Evolutionary conservation across 1,284 basidiomycete genomes (phyloP).

Genomic region (Fomitopsis palustris): DNA sequence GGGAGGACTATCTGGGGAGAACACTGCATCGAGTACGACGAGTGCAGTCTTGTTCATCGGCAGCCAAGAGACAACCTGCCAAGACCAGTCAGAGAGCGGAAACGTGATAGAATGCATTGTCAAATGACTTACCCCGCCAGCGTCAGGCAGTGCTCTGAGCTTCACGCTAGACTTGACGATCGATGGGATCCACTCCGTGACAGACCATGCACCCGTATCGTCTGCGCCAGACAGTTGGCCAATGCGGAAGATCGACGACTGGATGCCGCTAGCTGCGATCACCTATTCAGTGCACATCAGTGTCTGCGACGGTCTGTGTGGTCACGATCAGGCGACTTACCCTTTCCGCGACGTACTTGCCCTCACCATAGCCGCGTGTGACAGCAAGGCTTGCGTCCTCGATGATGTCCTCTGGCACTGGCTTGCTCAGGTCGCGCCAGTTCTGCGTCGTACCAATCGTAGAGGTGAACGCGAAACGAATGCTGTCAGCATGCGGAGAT

Average conservation of each 20-base stretch:
- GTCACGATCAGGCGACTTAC: constrained; percentile 16
- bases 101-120: neutral
- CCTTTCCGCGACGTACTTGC: constrained; percentile 37
- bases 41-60: constrained; percentile 18
- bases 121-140: constrained; percentile 12
- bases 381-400: constrained; percentile 22
- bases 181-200: constrained; percentile 41
- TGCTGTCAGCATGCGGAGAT: constrained; percentile 14
- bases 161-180: constrained; percentile 32
- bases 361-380: constrained; percentile 36
- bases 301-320: constrained; percentile 3
- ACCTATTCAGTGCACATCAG: no score
- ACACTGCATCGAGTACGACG: constrained; percentile 14
- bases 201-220: constrained; percentile 38
- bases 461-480: constrained; percentile 27
- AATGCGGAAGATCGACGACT: constrained; percentile 33
- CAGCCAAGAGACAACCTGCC: constrained; percentile 22
- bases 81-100: neutral
- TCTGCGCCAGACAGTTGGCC: constrained; percentile 37
- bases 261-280: constrained; percentile 13
- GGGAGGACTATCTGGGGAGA: no score
- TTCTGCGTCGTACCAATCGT: constrained; percentile 16
- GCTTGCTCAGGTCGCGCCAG: constrained; percentile 4
- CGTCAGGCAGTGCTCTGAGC: constrained; percentile 25
- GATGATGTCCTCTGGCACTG: constrained; percentile 11